Percentiles rank a stretch among this genome's conserved stretches.
Evolutionary conservation across 2,329 filamentous ascomycete genomes (phyloP).

Genomic region (Escovopsis sp.): DNA sequence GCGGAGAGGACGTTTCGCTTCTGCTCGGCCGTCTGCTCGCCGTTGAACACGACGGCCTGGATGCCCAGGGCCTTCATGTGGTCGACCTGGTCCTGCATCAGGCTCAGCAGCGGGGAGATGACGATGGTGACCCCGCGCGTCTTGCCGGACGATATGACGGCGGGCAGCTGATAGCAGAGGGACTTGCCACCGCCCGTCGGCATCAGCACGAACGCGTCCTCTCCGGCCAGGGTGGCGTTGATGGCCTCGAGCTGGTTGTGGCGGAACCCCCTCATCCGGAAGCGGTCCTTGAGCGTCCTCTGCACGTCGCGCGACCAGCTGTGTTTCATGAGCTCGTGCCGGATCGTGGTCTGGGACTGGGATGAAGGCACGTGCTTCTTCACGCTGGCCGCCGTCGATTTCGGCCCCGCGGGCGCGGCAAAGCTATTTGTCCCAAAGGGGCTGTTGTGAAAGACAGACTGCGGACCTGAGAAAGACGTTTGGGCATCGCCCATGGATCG

Average conservation of each 20-base stretch:
- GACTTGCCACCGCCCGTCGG: conserved; percentile 96
- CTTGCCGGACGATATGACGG: conserved; percentile 64
- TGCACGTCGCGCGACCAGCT: conserved; percentile 81
- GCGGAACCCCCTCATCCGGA: conserved; percentile 74
- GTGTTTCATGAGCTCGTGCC: conserved; percentile 43
- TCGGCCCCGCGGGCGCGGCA: conserved; percentile 27
- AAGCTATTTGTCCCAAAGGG: too few species aligned
- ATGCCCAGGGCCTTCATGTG: conserved; percentile 64
- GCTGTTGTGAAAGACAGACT: conserved; percentile 29
- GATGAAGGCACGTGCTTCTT: conserved; percentile 17
- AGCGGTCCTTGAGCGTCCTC: conserved; percentile 63
- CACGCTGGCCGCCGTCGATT: conserved; percentile 12
- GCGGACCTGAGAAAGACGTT: conserved; percentile 12
- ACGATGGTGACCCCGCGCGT: conserved; percentile 83
- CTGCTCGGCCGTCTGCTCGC: conserved; percentile 50
- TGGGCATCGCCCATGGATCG: conserved; percentile 9
- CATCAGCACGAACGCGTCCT: conserved; percentile 93
- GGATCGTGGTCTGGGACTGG: conserved; percentile 21
- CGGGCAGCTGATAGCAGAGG: conserved; percentile 87
- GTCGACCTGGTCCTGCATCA: conserved; percentile 94
- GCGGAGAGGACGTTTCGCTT: conserved; percentile 50
- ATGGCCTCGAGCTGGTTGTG: conserved; percentile 90
- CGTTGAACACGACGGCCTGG: conserved; percentile 67
- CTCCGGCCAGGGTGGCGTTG: conserved; percentile 74
- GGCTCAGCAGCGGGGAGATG: conserved; percentile 81